phyloP scores from a whole-genome alignment of 225 moss, liverwort and hornwort genomes.

The Rhytidiadelphus loreus region DNA sequence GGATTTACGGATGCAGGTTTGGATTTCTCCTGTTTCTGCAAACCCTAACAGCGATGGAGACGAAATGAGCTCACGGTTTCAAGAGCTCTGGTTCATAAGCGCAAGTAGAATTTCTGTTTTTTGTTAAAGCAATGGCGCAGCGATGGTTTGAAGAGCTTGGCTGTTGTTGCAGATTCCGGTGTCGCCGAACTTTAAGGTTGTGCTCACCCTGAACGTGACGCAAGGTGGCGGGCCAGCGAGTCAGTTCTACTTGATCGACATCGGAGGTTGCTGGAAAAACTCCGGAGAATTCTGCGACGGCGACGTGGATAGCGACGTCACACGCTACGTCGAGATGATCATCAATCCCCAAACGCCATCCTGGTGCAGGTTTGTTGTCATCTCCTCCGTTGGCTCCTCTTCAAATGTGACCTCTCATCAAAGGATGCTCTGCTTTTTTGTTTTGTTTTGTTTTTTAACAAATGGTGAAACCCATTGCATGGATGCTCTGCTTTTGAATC shows the following conservation, averaged over 20 bases:
- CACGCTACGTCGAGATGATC: slow-evolving; percentile 94
- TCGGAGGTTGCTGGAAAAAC: slow-evolving; percentile 96
- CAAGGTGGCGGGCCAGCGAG: slow-evolving; percentile 73
- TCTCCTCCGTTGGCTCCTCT: neutral
- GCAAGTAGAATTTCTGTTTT: neutral
- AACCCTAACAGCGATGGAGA: neutral
- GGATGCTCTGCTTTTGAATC: neutral
- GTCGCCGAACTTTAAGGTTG: slow-evolving; percentile 72
- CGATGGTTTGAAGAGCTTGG: neutral
- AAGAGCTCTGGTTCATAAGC: neutral
- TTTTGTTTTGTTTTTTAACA: too few relatives aligned
- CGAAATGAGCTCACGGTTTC: neutral
- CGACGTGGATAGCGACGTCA: slow-evolving; percentile 62
- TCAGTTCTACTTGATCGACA: slow-evolving; percentile 86
- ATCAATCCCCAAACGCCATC: slow-evolving; percentile 65
- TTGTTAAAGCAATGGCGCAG: neutral
- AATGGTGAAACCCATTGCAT: too few relatives aligned
- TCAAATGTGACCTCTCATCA: neutral
- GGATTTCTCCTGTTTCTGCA: neutral
- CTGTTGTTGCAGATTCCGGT: slow-evolving; percentile 50
- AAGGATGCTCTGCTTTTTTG: neutral
- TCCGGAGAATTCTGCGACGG: slow-evolving; percentile 61
- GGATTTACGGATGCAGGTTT: neutral
- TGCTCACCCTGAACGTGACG: slow-evolving; percentile 58
- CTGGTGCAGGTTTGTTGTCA: slow-evolving; percentile 45